These are phyloP conservation scores for Neofusicoccum sp. DNA, from an alignment of 2,329 filamentous ascomycete genomes.

Conservation along the genomic window DNA sequence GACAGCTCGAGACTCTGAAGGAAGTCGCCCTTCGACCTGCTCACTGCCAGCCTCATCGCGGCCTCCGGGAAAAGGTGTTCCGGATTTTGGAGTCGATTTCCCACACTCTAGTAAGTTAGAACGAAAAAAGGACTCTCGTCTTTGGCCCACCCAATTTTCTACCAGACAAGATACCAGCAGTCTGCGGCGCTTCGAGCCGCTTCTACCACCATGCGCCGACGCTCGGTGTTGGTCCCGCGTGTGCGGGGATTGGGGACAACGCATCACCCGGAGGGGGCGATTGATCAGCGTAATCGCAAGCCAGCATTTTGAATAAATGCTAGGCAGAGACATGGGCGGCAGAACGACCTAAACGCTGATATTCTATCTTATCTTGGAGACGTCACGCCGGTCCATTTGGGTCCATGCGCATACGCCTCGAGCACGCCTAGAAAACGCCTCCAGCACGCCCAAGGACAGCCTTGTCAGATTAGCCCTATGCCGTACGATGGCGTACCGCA, in stretches of 20 bases:
- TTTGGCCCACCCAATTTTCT: not conserved
- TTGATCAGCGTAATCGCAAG: not conserved
- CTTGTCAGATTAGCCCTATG: not conserved
- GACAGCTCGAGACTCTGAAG: slow-evolving; percentile 42
- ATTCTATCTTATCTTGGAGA: no score
- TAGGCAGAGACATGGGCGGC: no score
- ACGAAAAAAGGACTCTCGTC: not conserved
- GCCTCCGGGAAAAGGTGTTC: no score
- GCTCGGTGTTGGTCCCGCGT: not conserved
- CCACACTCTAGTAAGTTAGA: not conserved
- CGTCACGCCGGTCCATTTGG: no score
- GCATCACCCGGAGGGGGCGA: not conserved
- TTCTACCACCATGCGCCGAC: no score
- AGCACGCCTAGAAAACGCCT: not conserved
- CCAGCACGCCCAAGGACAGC: not conserved
- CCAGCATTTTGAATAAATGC: no score
- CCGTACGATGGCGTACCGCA: not conserved
- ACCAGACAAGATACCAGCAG: not conserved
- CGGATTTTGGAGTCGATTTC: not conserved
- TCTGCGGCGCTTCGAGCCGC: no score
- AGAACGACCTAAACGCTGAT: no score
- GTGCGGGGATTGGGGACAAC: not conserved
- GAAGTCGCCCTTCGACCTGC: slow-evolving; percentile 34
- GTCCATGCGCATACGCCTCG: not conserved
- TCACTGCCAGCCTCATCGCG: not conserved